phyloP scores from a whole-genome alignment of 2,329 filamentous ascomycete genomes.

The Elsinoe australis region DNA sequence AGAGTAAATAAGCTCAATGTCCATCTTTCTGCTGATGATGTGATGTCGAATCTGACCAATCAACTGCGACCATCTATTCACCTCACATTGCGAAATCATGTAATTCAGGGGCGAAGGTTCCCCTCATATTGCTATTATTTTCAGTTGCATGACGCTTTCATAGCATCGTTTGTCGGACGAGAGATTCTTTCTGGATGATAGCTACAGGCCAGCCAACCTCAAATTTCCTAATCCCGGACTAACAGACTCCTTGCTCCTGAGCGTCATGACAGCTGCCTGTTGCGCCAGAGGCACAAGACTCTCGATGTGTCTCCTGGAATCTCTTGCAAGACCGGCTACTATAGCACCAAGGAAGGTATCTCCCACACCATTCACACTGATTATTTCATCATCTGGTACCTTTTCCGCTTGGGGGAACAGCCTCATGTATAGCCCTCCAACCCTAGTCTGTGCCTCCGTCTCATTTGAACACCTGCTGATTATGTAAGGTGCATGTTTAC shows the following conservation, averaged over 20 bases:
- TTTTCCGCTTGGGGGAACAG: slow-evolving; percentile 57
- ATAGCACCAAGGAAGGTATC: slow-evolving; percentile 87
- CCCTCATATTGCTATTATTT: too few species aligned
- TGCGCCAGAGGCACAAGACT: slow-evolving; percentile 73
- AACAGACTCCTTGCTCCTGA: slow-evolving; percentile 69
- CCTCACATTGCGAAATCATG: background rate
- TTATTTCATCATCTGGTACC: slow-evolving; percentile 55
- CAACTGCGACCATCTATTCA: background rate
- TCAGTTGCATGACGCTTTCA: too few species aligned
- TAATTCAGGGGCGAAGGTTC: background rate
- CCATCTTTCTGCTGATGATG: slow-evolving; percentile 12
- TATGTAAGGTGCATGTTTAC: slow-evolving; percentile 60
- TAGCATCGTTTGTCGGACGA: too few species aligned
- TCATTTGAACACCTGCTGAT: slow-evolving; percentile 51
- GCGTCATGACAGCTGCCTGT: slow-evolving; percentile 66
- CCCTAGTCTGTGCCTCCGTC: slow-evolving; percentile 47
- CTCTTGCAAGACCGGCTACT: slow-evolving; percentile 65
- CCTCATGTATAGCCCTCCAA: slow-evolving; percentile 75
- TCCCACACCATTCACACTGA: slow-evolving; percentile 89
- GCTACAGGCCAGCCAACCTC: slow-evolving; percentile 17
- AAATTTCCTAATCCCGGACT: slow-evolving; percentile 49
- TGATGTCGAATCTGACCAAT: slow-evolving; percentile 8
- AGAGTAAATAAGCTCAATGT: too few species aligned
- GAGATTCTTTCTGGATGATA: too few species aligned
- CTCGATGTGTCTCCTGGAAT: slow-evolving; percentile 40